Evolutionary conservation across 495 filamentous ascomycete species (phyloP).

Genomic region (Aspergillus saccharolyticus): DNA sequence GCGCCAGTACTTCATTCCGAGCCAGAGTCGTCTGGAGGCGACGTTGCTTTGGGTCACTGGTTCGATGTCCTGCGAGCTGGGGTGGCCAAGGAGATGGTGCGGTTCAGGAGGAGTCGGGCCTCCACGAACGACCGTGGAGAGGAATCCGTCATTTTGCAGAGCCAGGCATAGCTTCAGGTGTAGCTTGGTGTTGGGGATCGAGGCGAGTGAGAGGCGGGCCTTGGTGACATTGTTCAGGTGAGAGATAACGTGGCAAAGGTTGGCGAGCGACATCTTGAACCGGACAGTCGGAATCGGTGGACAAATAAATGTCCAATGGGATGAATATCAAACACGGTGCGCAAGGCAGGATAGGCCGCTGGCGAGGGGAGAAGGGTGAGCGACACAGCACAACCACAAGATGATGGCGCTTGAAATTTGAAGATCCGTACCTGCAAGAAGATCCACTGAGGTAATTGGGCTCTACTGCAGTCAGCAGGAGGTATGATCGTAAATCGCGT

Average conservation of each 20-base stretch:
- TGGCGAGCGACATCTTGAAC: constrained; percentile 74
- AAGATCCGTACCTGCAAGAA: background rate
- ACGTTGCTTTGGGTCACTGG: constrained; percentile 74
- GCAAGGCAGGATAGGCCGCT: constrained; percentile 7
- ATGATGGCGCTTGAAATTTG: background rate
- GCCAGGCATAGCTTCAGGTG: constrained; percentile 70
- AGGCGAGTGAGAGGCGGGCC: constrained; percentile 81
- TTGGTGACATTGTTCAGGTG: constrained; percentile 92
- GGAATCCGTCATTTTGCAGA: constrained; percentile 76
- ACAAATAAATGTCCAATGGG: constrained; percentile 15
- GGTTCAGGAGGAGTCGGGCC: constrained; percentile 61
- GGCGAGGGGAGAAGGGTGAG: constrained; percentile 1
- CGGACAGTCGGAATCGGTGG: constrained; percentile 20
- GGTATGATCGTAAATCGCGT: constrained; percentile 2
- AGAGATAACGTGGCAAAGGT: constrained; percentile 75
- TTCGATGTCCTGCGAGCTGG: constrained; percentile 40
- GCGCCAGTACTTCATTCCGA: constrained; percentile 91
- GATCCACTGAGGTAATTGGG: background rate
- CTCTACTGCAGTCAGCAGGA: background rate
- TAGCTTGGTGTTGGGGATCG: constrained; percentile 74
- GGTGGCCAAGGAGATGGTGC: constrained; percentile 44
- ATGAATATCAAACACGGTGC: constrained; percentile 4
- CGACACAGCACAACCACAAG: background rate
- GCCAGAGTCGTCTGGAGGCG: constrained; percentile 73
- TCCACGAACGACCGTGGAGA: constrained; percentile 76